Evolutionary conservation across 2,329 filamentous ascomycete genomes (phyloP).

Genomic region (Colletotrichum spinosum): DNA sequence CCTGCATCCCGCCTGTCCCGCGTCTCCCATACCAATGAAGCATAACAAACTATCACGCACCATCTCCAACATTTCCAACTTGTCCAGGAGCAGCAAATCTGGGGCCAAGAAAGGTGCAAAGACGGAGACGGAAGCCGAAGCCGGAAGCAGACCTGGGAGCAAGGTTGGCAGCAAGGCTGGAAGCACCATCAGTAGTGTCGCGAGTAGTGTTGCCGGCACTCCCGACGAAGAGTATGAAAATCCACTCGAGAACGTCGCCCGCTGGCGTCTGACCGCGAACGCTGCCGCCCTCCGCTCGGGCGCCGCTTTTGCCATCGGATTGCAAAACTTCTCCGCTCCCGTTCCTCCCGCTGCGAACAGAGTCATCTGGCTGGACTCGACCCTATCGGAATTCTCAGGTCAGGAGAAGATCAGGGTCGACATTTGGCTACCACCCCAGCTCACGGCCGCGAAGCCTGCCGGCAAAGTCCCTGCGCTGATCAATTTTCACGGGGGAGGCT

Average conservation of each 20-base stretch:
- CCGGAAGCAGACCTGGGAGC: conserved; percentile 16
- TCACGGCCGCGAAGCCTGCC: conserved; percentile 32
- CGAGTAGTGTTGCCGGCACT: conserved; percentile 41
- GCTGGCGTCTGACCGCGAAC: conserved; percentile 56
- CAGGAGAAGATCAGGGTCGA: conserved; percentile 58
- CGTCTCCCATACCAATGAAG: conserved; percentile 27
- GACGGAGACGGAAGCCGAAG: too few species aligned
- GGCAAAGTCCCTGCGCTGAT: conserved; percentile 51
- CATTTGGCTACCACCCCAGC: conserved; percentile 51
- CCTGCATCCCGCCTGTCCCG: conserved; percentile 12
- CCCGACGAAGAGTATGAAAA: conserved; percentile 53
- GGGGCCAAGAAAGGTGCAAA: too few species aligned
- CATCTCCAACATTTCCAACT: conserved; percentile 24
- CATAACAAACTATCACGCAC: conserved; percentile 22
- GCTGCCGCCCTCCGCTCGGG: conserved; percentile 58
- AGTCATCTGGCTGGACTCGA: conserved; percentile 57
- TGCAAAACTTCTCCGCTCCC: conserved; percentile 53
- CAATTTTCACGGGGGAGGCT: conserved; percentile 77
- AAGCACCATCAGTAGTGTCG: conserved; percentile 38
- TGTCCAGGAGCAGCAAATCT: not conserved
- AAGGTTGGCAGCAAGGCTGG: conserved; percentile 18
- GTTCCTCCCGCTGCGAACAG: conserved; percentile 51
- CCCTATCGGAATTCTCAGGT: conserved; percentile 50
- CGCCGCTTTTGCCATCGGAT: conserved; percentile 56
- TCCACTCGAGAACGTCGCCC: conserved; percentile 55